A percentile compares a stretch with the other conserved stretches of the same genome.
Conservation (phyloP, 2,329 filamentous ascomycete genomes). For the Phyllosticta capitalensis region DNA sequence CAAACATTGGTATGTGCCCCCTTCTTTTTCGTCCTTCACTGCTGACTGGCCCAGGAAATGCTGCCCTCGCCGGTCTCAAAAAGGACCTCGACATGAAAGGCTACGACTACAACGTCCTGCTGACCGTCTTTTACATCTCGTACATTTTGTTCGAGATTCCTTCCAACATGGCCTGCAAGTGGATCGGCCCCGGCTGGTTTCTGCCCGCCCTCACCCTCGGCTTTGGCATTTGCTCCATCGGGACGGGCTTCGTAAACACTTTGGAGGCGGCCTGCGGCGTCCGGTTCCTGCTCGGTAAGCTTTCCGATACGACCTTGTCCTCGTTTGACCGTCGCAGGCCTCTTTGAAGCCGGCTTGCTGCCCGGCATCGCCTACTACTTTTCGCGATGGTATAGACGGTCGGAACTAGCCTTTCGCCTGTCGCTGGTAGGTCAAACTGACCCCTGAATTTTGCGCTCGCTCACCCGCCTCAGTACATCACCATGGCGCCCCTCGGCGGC, state of each 20-base stretch:
- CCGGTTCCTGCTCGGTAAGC: constrained; percentile 52
- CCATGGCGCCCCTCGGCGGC: constrained; percentile 60
- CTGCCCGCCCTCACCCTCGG: constrained; percentile 36
- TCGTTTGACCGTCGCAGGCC: neutral
- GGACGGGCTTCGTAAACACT: constrained; percentile 55
- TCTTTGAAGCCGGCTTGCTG: constrained; percentile 63
- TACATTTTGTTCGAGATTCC: constrained; percentile 69
- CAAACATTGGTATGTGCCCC: constrained; percentile 52
- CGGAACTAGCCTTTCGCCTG: constrained; percentile 58
- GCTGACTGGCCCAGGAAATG: constrained; percentile 38
- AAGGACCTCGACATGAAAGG: constrained; percentile 49
- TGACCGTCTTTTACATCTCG: constrained; percentile 61
- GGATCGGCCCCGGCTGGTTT: constrained; percentile 63
- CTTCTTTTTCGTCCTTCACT: neutral
- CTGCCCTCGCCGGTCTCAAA: constrained; percentile 55
- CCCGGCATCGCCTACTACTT: constrained; percentile 68
- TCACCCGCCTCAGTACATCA: constrained; percentile 43
- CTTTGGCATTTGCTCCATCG: constrained; percentile 54
- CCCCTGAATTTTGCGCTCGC: neutral
- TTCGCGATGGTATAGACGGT: constrained; percentile 60
- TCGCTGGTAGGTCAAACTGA: constrained; percentile 35
- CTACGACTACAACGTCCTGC: constrained; percentile 60
- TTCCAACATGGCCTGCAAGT: constrained; percentile 59
- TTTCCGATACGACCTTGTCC: neutral
- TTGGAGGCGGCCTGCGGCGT: constrained; percentile 47